Evolutionary conservation across 2,329 filamentous ascomycete genomes (phyloP), one percentile per base, ranked within the genome.

Genomic region (Fragosphaeria purpurea): DNA sequence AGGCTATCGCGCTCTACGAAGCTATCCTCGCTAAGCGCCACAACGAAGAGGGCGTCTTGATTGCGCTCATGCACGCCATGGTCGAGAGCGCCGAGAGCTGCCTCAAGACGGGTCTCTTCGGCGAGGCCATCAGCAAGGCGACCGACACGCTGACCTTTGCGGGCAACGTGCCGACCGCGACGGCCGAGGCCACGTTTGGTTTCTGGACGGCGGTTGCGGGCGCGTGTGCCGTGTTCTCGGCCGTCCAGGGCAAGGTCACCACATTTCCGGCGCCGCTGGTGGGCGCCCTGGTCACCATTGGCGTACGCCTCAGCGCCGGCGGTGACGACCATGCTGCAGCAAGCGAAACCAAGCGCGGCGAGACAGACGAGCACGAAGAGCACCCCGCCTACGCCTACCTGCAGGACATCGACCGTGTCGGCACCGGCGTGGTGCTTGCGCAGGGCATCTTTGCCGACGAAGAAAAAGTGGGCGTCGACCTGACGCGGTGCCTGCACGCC

Each of bases 191-290:
- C 0, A 96, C 97, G 70, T 33, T 44, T 30, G 98, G 97, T 63
- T 77, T 95, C 50, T 98, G 94, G 93, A 97, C 94, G 65, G 82
- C 85, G 6, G 74, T 96, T 7, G 93, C 85, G 5, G 93, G 97
- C 69, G 86, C 90, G 5, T 95, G 86, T 64, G 82, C 87, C 2
- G 68, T 95, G 0, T 96, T 94, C 61, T 85, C 86, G 1, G 85
- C 77, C 61, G 80, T 94, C 1, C 88, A 91, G 59, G 78, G 79
- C 43, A 82, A 80, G 43, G 67, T 82, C 2, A 63, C 68, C 1
- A 73, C 82, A 7, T 79, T 93, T 39, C 87, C 89, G 0, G 62
- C 71, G 0, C 66, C 75, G 0, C 62, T 75, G 0, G 67, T 93
- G 33, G 71, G 73, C 46, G 57, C 68, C 0, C 67, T 97, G 8